Evolutionary conservation across 805 yeast species (phyloP).

Genomic region (Candida pini): DNA sequence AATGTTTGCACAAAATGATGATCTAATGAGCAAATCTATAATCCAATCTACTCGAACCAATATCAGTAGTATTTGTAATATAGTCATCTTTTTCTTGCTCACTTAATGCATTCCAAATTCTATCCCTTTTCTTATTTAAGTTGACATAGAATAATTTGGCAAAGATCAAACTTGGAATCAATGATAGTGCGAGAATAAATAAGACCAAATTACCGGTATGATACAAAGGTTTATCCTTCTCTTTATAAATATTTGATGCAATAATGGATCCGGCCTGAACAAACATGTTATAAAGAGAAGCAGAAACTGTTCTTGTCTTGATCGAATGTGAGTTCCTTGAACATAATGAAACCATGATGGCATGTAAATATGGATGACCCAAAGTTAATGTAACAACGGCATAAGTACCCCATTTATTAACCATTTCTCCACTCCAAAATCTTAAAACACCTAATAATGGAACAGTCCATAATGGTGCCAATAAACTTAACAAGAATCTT

Average conservation of each 20-base stretch:
- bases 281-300: constrained; percentile 60
- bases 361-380: constrained; percentile 46
- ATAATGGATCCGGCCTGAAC: constrained; percentile 54
- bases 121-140: constrained; percentile 39
- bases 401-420: constrained; percentile 24
- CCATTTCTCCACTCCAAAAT: constrained; percentile 24
- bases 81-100: constrained; percentile 47
- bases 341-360: constrained; percentile 54
- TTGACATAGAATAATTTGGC: constrained; percentile 34
- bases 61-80: constrained; percentile 38
- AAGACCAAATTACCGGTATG: constrained; percentile 47
- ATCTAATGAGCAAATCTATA: constrained; percentile 24
- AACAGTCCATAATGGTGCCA: constrained; percentile 22
- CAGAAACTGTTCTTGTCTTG: constrained; percentile 57
- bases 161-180: constrained; percentile 23
- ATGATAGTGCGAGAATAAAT: constrained; percentile 29
- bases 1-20: too few relatives aligned
- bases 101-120: constrained; percentile 46
- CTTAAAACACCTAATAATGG: constrained; percentile 22
- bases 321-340: constrained; percentile 60
- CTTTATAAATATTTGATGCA: constrained; percentile 50
- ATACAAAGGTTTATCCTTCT: constrained; percentile 55
- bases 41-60: constrained; percentile 57
- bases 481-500: constrained; percentile 16
- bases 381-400: constrained; percentile 24